Evolutionary conservation across 192 early-diverging fungal species (phyloP), one percentile per base, ranked within the genome.

Genomic region (Chytriomyces sp.): DNA sequence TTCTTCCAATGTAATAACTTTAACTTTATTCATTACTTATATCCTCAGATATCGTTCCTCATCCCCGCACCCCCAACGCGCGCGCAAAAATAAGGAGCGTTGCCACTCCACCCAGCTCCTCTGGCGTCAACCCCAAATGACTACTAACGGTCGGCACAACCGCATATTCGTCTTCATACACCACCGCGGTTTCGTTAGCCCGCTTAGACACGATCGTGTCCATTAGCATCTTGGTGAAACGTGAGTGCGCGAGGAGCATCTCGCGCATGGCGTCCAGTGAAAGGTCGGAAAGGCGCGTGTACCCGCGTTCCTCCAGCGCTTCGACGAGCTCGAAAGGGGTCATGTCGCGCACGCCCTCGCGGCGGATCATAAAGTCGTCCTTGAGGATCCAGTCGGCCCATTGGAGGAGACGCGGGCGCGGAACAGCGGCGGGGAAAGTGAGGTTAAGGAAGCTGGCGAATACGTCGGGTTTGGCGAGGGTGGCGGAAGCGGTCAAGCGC

Each of bases 291-390:
- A 70, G 25, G 1, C n/a, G 33, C 0, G 34, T 70, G 39, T 59
- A 70, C 22, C 73, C 73, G 25, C 73, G 73, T 38, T 75, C 73
- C 40, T 75, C 73, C 3, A 75, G 41, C 14, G 73, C 73, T 55
- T 75, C 73, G 14, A 75, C 14, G 12, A 75, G 63, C 58, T 75
- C 73, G 19, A 40, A 70, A 14, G 39, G 2, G 25, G 49, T 40
- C 39, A 75, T 26, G 26, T n/a, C 12, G 52, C 25, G 5, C 1
- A 75, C 64, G 5, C 73, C 73, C 40, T 75, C 73, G 25, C 56
- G 56, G 14, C 52, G 52, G 40, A 75, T 40, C 32, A 66, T 57
- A 12, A 26, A 52, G 59, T 75, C 73, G 41, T 75, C 73, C 59
- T 66, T 75, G 2, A 75, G 33, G 25, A 75, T 68, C 63, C 62